Conservation (phyloP, 768 basidiomycete genomes). For the Tylopilus balloui region DNA sequence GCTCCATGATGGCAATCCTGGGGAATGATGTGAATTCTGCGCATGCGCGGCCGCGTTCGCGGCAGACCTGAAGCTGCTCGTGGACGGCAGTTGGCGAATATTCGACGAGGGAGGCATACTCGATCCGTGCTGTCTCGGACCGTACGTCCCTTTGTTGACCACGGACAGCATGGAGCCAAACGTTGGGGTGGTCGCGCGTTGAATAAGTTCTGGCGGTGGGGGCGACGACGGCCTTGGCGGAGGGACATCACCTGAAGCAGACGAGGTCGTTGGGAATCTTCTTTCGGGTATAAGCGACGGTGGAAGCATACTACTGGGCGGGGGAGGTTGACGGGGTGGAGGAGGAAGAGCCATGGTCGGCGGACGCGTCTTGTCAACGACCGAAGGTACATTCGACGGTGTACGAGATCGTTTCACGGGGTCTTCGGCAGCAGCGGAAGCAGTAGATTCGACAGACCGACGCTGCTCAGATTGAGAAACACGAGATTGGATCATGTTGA, state of each 20-base stretch:
- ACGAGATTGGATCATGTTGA: conserved; percentile 45
- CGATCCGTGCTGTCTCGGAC: conserved; percentile 60
- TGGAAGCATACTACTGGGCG: conserved; percentile 66
- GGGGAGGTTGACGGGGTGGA: conserved; percentile 72
- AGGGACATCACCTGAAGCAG: conserved; percentile 51
- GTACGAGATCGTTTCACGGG: conserved; percentile 52
- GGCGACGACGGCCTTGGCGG: conserved; percentile 91
- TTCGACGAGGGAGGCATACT: conserved; percentile 70
- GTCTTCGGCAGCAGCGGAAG: conserved; percentile 50
- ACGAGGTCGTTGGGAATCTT: conserved; percentile 42
- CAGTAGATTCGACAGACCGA: conserved; percentile 67
- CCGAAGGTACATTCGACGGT: conserved; percentile 50
- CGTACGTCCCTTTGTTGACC: conserved; percentile 44
- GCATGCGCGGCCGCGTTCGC: conserved; percentile 55
- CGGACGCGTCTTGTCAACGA: conserved; percentile 74
- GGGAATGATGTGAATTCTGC: conserved; percentile 39
- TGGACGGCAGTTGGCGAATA: conserved; percentile 70
- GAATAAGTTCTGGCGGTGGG: conserved; percentile 87
- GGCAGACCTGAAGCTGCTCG: conserved; percentile 78
- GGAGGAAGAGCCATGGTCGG: conserved; percentile 84
- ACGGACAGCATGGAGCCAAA: conserved; percentile 61
- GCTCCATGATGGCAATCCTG: conserved; percentile 45
- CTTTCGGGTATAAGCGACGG: conserved; percentile 74
- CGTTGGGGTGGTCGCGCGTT: conserved; percentile 85
- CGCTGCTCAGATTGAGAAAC: conserved; percentile 56